Percentiles rank a stretch among this genome's conserved stretches.
Evolutionary conservation across 768 basidiomycete genomes (phyloP).

Genomic region (Termitomyces sp.): DNA sequence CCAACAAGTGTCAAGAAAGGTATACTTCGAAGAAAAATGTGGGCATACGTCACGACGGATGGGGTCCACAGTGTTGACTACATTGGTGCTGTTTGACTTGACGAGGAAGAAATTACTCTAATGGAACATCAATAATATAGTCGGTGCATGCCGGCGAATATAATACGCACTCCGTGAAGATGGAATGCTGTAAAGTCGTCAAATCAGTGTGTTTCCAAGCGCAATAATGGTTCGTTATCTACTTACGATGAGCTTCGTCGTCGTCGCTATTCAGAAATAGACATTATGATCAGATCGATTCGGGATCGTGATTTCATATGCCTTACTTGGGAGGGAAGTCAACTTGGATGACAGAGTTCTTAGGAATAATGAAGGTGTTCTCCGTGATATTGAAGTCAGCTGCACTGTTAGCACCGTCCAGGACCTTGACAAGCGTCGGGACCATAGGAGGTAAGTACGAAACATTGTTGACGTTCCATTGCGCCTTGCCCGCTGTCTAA

Average conservation of each 20-base stretch:
- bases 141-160: not conserved
- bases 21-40: not conserved
- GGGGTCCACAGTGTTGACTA: constrained; percentile 44
- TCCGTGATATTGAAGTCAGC: constrained; percentile 29
- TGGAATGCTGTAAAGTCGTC: constrained; percentile 22
- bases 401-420: constrained; percentile 27
- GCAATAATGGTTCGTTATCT: not conserved
- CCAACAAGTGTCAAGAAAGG: not conserved
- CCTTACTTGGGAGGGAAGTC: constrained; percentile 26
- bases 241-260: constrained; percentile 27
- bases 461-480: constrained; percentile 31
- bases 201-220: not conserved
- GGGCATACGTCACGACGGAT: constrained; percentile 26
- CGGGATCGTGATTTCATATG: no score
- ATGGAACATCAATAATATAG: not conserved
- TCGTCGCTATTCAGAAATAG: constrained; percentile 13
- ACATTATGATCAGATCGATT: not conserved
- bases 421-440: constrained; percentile 29
- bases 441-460: constrained; percentile 25
- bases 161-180: constrained; percentile 24
- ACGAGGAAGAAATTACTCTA: constrained; percentile 37
- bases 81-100: constrained; percentile 29
- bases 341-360: constrained; percentile 35
- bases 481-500: constrained; percentile 19
- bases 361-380: constrained; percentile 35